phyloP scores from a whole-genome alignment of 768 basidiomycete genomes.

The Mycena alexandri region DNA sequence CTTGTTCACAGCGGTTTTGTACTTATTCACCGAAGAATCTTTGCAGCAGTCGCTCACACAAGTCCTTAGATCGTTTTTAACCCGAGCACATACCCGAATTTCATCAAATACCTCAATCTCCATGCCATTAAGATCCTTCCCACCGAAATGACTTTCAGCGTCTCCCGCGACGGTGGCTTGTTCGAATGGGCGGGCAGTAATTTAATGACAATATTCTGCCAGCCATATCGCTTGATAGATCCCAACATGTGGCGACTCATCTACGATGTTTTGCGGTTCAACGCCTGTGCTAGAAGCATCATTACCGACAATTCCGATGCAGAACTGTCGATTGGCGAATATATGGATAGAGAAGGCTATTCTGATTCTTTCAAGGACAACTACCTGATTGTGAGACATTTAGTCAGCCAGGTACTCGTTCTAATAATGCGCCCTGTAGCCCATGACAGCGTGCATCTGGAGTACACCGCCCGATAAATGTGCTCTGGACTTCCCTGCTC shows the following conservation, averaged over 20 bases:
- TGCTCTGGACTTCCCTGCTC: conserved; percentile 76
- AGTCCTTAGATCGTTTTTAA: conserved; percentile 77
- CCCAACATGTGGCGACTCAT: conserved; percentile 79
- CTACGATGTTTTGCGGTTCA: conserved; percentile 80
- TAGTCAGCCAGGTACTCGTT: conserved; percentile 7
- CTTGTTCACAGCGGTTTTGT: conserved; percentile 66
- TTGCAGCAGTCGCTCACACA: not conserved
- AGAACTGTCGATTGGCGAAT: conserved; percentile 70
- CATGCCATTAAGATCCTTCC: conserved; percentile 63
- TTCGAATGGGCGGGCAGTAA: conserved; percentile 87
- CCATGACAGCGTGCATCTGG: conserved; percentile 88
- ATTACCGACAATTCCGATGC: conserved; percentile 51
- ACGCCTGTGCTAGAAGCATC: conserved; percentile 70
- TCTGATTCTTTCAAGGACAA: conserved; percentile 77
- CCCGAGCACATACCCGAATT: conserved; percentile 83
- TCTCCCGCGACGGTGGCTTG: conserved; percentile 74
- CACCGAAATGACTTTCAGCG: conserved; percentile 84
- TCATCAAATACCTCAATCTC: conserved; percentile 73
- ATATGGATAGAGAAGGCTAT: conserved; percentile 73
- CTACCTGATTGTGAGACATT: conserved; percentile 73
- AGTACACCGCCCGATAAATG: conserved; percentile 81
- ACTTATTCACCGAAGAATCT: conserved; percentile 38
- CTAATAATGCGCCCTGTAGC: conserved; percentile 53
- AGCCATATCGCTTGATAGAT: conserved; percentile 70
- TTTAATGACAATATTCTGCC: conserved; percentile 74